Percentiles rank a stretch among this genome's conserved stretches.
Evolutionary conservation across 129 eudicot species (phyloP).

Genomic region (Smallanthus sonchifolius): DNA sequence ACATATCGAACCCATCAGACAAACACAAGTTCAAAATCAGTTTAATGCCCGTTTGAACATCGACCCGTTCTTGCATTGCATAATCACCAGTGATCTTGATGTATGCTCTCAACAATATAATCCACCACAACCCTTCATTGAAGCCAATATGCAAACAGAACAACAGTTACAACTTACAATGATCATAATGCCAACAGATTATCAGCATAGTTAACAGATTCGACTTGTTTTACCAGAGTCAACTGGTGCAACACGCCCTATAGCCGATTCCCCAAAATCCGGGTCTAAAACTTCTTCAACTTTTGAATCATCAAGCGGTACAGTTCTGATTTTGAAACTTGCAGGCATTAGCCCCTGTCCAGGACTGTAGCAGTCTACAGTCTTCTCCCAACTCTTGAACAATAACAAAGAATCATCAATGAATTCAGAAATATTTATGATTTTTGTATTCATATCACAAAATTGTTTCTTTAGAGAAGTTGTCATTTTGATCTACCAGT

Average conservation of each 20-base stretch:
- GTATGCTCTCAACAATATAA: slow-evolving; percentile 82
- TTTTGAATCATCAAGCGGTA: slow-evolving; percentile 71
- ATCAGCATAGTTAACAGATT: background rate
- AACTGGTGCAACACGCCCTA: slow-evolving; percentile 99
- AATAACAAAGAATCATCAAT: slow-evolving; percentile 11
- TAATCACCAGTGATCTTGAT: slow-evolving; percentile 92
- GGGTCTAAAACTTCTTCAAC: slow-evolving; percentile 95
- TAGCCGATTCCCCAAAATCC: slow-evolving; percentile 97
- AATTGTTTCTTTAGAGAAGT: background rate
- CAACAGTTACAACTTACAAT: background rate
- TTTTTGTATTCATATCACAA: background rate
- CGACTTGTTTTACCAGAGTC: slow-evolving; percentile 70
- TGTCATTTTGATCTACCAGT: background rate
- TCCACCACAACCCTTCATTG: slow-evolving; percentile 95
- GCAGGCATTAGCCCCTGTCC: slow-evolving; percentile 99
- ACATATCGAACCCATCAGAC: slow-evolving; percentile 99
- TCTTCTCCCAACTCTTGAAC: slow-evolving; percentile 90
- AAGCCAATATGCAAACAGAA: background rate
- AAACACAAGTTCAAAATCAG: slow-evolving; percentile 77
- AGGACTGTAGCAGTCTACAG: slow-evolving; percentile 98
- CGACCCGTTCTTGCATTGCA: slow-evolving; percentile 81
- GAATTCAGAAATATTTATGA: background rate
- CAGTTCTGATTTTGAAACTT: slow-evolving; percentile 84
- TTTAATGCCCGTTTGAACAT: slow-evolving; percentile 87
- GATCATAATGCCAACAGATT: slow-evolving; percentile 3